Base-by-base conservation (phyloP, 2,329 filamentous ascomycete genomes). In the Drechslerella coelobrocha region DNA sequence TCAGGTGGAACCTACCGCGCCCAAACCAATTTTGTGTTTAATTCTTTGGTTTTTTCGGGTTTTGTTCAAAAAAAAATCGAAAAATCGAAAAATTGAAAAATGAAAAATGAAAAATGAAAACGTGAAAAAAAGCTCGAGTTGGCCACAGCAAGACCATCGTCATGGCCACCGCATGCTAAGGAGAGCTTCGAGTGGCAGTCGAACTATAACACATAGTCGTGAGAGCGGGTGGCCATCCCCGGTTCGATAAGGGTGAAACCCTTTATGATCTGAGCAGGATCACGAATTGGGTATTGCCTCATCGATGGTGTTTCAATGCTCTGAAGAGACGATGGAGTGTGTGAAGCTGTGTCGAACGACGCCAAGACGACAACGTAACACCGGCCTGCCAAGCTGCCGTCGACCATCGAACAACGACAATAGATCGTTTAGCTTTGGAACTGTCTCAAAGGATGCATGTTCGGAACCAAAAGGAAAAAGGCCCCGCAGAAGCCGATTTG, bases 391-490 rank as follows among this genome's bases (percentile, higher is more conserved):
- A n/a, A n/a, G n/a, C n/a, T n/a, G n/a, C n/a, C n/a, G n/a, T n/a
- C n/a, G n/a, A n/a, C n/a, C n/a, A n/a, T n/a, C n/a, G n/a, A n/a
- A n/a, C n/a, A n/a, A n/a, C n/a, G n/a, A n/a, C n/a, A n/a, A n/a
- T n/a, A n/a, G n/a, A n/a, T n/a, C n/a, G n/a, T n/a, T n/a, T n/a
- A 63, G 27, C 23, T 66, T 66, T 66, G 39, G 45, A 47, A 39
- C 43, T 60, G 54, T 66, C 61, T 66, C 61, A 66, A n/a, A n/a
- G n/a, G n/a, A n/a, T n/a, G n/a, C n/a, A n/a, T n/a, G n/a, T n/a
- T n/a, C n/a, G n/a, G n/a, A 37, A 48, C 26, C 17, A 34, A 24
- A 61, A 61, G 26, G 14, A 37, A 51, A 63, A 68, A 68, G 21
- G 39, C 41, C 63, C 55, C 63, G 63, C 63, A 55, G 47, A 43